These are phyloP conservation scores for Penicillium brevicompactum DNA, from an alignment of 2,329 filamentous ascomycete species.

Conservation along the genomic window DNA sequence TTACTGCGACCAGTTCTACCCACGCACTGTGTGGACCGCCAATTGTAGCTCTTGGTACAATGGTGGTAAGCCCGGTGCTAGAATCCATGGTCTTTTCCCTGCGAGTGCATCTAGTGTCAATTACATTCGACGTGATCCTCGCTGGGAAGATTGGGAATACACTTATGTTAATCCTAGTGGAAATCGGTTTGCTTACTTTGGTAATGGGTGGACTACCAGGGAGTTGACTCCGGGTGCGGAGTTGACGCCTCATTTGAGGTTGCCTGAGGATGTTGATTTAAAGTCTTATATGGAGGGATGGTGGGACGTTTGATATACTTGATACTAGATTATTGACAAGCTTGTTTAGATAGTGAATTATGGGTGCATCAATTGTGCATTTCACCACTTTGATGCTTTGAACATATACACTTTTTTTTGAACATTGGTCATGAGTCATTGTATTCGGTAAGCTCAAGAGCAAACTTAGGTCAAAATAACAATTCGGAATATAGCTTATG, in stretches of 20 bases:
- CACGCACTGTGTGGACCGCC: constrained; percentile 49
- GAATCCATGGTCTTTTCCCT: constrained; percentile 71
- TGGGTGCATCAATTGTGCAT: not conserved
- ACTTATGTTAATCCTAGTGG: constrained; percentile 46
- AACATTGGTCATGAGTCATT: too few relatives aligned
- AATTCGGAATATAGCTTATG: too few relatives aligned
- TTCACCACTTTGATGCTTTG: too few relatives aligned
- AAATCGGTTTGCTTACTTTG: constrained; percentile 60
- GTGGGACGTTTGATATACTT: constrained; percentile 54
- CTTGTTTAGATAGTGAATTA: not conserved
- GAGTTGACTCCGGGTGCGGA: constrained; percentile 61
- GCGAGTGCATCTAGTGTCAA: constrained; percentile 67
- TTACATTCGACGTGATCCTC: constrained; percentile 56
- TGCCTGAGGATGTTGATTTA: constrained; percentile 60
- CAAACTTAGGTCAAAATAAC: too few relatives aligned
- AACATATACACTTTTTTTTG: too few relatives aligned
- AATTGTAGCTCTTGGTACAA: constrained; percentile 75
- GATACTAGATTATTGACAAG: not conserved
- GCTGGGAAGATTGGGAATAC: constrained; percentile 64
- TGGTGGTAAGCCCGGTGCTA: constrained; percentile 61
- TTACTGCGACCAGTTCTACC: constrained; percentile 53
- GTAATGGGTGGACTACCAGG: constrained; percentile 66
- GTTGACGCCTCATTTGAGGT: constrained; percentile 64
- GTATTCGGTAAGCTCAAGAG: too few relatives aligned
- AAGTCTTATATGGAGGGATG: constrained; percentile 68